phyloP scores from a whole-genome alignment of 495 filamentous ascomycete genomes.

The Xylaria grammica region DNA sequence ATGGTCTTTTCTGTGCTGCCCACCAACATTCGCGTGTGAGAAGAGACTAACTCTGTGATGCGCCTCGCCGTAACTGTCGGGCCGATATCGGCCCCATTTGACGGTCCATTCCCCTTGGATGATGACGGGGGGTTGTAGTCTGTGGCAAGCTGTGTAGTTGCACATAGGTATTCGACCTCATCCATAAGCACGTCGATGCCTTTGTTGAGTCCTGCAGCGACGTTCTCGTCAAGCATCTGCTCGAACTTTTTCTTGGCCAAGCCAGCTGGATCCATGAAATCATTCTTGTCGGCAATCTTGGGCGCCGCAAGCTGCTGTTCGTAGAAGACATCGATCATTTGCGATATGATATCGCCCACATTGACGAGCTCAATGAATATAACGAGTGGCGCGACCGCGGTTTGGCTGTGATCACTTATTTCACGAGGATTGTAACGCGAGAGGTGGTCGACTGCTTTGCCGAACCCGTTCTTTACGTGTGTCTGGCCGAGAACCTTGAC shows the following conservation, averaged over 20 bases:
- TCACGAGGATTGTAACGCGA: constrained; percentile 90
- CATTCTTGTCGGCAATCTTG: constrained; percentile 86
- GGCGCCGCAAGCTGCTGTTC: constrained; percentile 86
- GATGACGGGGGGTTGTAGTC: constrained; percentile 80
- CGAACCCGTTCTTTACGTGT: constrained; percentile 92
- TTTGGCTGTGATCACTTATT: constrained; percentile 70
- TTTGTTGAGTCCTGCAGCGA: constrained; percentile 93
- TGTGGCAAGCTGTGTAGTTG: constrained; percentile 81
- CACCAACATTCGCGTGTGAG: constrained; percentile 87
- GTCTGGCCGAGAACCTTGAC: constrained; percentile 80
- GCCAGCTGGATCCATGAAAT: constrained; percentile 89
- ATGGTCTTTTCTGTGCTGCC: constrained; percentile 96
- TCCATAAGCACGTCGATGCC: constrained; percentile 98
- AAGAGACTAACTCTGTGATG: constrained; percentile 82
- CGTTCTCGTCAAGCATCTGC: constrained; percentile 97
- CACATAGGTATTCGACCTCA: constrained; percentile 94
- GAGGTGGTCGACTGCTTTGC: constrained; percentile 89
- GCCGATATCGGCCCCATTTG: constrained; percentile 69
- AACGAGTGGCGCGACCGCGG: constrained; percentile 86
- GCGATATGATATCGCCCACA: constrained; percentile 95
- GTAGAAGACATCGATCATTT: constrained; percentile 99
- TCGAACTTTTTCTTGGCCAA: constrained; percentile 98
- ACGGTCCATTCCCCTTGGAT: constrained; percentile 23
- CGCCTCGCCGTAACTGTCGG: constrained; percentile 76
- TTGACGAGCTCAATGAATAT: constrained; percentile 98